phyloP scores from a whole-genome alignment of 257 asterid genomes.

The Solanum etuberosum region DNA sequence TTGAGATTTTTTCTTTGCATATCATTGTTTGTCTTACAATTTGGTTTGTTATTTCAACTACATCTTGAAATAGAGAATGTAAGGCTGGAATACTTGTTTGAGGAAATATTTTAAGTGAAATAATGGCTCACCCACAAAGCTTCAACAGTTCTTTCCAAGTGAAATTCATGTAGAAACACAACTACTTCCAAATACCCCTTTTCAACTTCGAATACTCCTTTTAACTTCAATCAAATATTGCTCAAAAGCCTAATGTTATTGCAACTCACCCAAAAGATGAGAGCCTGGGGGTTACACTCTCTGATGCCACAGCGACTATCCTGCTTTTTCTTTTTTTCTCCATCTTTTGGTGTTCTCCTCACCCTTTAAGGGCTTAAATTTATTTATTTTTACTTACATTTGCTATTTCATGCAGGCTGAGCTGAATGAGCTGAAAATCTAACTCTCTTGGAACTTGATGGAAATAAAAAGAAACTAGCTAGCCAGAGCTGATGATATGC shows the following conservation, averaged over 20 bases:
- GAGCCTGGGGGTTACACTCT: background rate
- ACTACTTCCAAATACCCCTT: background rate
- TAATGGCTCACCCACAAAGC: background rate
- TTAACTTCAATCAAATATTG: background rate
- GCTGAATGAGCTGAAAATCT: constrained; percentile 27
- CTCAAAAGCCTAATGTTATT: background rate
- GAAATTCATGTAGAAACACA: background rate
- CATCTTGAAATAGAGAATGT: background rate
- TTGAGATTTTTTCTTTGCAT: background rate
- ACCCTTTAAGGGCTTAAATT: background rate
- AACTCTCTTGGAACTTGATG: background rate
- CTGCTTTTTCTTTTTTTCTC: background rate
- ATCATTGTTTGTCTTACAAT: background rate
- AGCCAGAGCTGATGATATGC: background rate
- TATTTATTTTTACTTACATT: background rate
- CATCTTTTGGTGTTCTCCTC: background rate
- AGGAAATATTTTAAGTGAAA: background rate
- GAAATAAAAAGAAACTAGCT: background rate
- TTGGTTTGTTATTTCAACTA: background rate
- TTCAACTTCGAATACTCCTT: background rate
- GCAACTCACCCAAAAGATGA: background rate
- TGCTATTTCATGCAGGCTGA: constrained; percentile 25
- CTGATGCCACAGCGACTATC: background rate
- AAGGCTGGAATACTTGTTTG: background rate
- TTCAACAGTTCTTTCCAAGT: background rate